Conservation (phyloP, 2,329 filamentous ascomycete genomes). For the Myriosclerotinia curreyana region DNA sequence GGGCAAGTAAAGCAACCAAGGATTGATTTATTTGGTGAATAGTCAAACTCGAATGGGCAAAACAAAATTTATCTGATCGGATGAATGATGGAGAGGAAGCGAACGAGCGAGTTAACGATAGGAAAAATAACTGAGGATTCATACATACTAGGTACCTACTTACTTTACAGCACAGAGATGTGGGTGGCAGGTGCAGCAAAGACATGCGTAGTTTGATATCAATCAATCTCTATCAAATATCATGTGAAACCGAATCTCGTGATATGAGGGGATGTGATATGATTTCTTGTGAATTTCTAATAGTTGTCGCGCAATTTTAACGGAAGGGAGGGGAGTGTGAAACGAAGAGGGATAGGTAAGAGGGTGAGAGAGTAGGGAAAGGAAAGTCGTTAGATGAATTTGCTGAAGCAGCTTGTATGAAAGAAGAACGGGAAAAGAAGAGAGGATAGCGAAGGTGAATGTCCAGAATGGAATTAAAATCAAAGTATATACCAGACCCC, state of each 20-base stretch:
- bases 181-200: neutral
- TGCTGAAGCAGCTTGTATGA: neutral
- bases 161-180: neutral
- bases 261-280: neutral
- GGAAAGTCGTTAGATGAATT: neutral
- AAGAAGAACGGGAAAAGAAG: neutral
- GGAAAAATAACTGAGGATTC: neutral
- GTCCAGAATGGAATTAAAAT: too few relatives aligned
- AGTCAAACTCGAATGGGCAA: neutral
- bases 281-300: too few relatives aligned
- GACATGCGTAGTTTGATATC: neutral
- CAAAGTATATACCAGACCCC: too few relatives aligned
- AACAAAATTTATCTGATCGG: neutral
- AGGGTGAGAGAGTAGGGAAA: neutral
- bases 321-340: neutral
- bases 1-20: neutral
- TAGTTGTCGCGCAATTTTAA: too few relatives aligned
- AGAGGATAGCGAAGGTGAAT: conserved; percentile 5
- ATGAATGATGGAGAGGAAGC: conserved; percentile 3
- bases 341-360: neutral
- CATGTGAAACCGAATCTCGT: neutral
- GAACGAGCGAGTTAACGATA: neutral
- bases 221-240: neutral
- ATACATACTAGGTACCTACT: neutral
- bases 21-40: conserved; percentile 1